Evolutionary conservation across 2,329 filamentous ascomycete species (phyloP), one percentile per base, ranked within the genome.

Genomic region (Colletotrichum liaoningense): DNA sequence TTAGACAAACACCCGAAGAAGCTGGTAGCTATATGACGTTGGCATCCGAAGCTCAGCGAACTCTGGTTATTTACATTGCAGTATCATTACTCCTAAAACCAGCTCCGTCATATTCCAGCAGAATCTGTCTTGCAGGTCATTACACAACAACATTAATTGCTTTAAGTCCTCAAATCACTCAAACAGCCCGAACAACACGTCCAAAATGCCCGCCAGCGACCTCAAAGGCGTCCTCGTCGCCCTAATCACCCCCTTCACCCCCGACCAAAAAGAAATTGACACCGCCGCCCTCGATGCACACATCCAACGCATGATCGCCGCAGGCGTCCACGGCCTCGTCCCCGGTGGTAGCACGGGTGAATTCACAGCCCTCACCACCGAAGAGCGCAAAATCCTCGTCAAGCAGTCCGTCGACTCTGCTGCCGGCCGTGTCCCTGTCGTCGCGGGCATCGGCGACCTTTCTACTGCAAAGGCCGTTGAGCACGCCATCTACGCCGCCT

Each of bases 291-390:
- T 86, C 0, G 77, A 85, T 76, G 75, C 80, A 12, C 86, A 88
- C 77, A 84, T 88, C 75, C 81, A 88, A 68, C 81, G 81, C 66
- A 81, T 87, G 16, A 82, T 88, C 70, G 74, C 79, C 4, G 82
- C 82, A 0, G 86, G 86, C 4, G 80, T 87, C 22, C 86, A 88
- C 76, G 86, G 86, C 38, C 81, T 88, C 26, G 86, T 88, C 1
- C 86, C 86, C 0, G 86, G 85, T 5, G 86, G 86, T 57, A 87
- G 85, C 78, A 86, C 85, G 0, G 86, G 86, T 64, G 86, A 88
- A 75, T 88, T 88, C 79, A 86, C 86, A 5, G 81, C 84, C 6
- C 76, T 88, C 69, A 80, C 79, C 24, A 75, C 80, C 11, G 79
- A 83, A 8, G 86, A 88, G 76, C 84, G 86, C 67, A 87, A 87